Evolutionary conservation across 2,329 filamentous ascomycete genomes (phyloP).

Genomic region (Scedosporium dehoogii): DNA sequence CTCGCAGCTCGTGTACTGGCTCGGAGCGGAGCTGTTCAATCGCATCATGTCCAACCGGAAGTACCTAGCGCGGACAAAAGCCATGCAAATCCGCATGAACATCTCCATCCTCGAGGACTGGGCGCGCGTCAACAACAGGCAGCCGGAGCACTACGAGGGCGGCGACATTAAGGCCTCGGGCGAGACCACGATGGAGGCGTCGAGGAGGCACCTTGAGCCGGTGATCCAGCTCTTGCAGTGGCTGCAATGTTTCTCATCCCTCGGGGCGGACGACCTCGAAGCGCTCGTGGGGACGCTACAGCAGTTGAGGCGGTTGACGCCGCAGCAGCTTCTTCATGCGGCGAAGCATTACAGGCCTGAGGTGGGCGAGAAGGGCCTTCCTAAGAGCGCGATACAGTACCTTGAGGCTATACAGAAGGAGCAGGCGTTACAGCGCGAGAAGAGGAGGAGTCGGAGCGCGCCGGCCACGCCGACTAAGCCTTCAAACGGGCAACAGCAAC

Average conservation of each 20-base stretch:
- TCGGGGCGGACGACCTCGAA: conserved; percentile 76
- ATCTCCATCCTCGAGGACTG: conserved; percentile 92
- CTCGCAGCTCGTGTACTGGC: conserved; percentile 90
- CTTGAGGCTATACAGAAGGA: conserved; percentile 72
- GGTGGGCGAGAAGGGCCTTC: conserved; percentile 85
- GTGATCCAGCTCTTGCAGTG: conserved; percentile 92
- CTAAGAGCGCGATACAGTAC: conserved; percentile 82
- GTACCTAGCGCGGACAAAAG: conserved; percentile 91
- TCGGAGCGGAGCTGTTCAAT: conserved; percentile 93
- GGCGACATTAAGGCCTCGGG: conserved; percentile 78
- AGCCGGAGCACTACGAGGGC: conserved; percentile 91
- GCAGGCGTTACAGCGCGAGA: conserved; percentile 48
- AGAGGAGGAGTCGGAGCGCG: conserved; percentile 34
- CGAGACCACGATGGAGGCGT: conserved; percentile 77
- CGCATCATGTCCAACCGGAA: conserved; percentile 93
- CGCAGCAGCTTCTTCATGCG: conserved; percentile 82
- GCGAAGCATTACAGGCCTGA: conserved; percentile 90
- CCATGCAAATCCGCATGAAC: conserved; percentile 99
- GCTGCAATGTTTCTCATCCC: conserved; percentile 94
- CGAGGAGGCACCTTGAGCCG: conserved; percentile 75
- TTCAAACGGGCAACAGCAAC: conserved; percentile 33
- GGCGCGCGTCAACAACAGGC: conserved; percentile 85
- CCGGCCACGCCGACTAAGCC: conserved; percentile 34
- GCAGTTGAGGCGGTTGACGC: conserved; percentile 74
- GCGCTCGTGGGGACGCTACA: conserved; percentile 81